Base-by-base conservation (phyloP, 345 rosid species). In the Eucalyptus sideroxylon region DNA sequence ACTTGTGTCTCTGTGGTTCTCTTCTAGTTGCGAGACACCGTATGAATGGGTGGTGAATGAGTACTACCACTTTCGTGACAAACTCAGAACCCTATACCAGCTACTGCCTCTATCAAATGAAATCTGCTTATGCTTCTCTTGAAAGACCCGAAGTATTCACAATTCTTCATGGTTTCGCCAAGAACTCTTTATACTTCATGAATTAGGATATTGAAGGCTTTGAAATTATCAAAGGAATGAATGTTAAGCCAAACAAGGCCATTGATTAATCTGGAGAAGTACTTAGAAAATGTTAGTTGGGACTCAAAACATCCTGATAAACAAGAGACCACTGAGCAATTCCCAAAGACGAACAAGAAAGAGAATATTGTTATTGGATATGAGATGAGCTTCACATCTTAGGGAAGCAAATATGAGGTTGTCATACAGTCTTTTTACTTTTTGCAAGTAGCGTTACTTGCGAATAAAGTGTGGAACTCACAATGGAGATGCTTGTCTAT, bases 11-110 rank as follows among this genome's bases (percentile, higher is more conserved):
- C 14, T 60, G 45, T 45, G 86, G 9, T 77, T 31, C n/a, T 90
- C 56, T 81, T 69, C 31, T n/a, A 93, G 94, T 50, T 93, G 92
- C 89, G 8, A 90, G 45, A 89, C 51, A 59, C 17, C 56, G 15
- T 89, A 88, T 60, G 86, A 88, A 17, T 82, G 55, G 55, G 56
- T 91, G 11, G 90, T 59, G 47, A 69, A 69, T 11, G 92, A 91
- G 44, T 92, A 91, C 42, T 87, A 60, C 50, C 50, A 49, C 85
- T 50, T 93, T 44, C 86, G 89, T n/a, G 88, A 77, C 44, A 88
- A 81, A 40, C 86, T 92, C 49, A 87, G 51, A 26, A 81, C 59
- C 37, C 91, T 93, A 37, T 7, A 30, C 13, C 87, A 86, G 90
- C 93, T 91, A 87, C 45, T 19, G 82, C 45, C 45, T 72, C 82